Evolutionary conservation across 73 alveolate genomes (phyloP), one percentile per base, ranked within the genome.

Genomic region (Uronychia setigera): DNA sequence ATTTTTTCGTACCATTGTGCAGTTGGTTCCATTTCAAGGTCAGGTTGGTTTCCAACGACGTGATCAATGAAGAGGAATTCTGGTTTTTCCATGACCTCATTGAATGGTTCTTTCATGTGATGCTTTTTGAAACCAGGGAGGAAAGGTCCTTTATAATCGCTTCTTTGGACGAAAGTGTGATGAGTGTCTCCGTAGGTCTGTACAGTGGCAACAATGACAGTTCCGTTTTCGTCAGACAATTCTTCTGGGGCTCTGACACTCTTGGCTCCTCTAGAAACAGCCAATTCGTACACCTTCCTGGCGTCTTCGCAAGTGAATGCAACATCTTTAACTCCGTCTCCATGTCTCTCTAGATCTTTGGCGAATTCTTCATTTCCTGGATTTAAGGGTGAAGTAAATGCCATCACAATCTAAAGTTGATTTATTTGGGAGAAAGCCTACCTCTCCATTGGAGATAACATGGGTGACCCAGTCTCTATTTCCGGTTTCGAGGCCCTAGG

Each of bases 311-410:
- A 97, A 60, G 46, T 19, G 83, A 95, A 95, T 25, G 98, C 97
- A 33, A 95, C 96, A 89, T 95, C 99, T 81, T 87, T 91, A 31
- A 95, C 99, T 82, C 99, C 99, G 67, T 95, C 99, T 9, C 98
- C 96, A 80, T 95, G 99, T 31, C 29, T 60, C 46, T 90, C 80
- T 31, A 94, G 76, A 35, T 95, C 95, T 29, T 80, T 35, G 31
- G 91, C 60, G 89, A 95, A 94, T 35, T 86, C 93, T 27, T 80
- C 91, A 76, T 94, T 91, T 25, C 91, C 93, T 59, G 95, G 95
- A 14, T 87, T 76, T 26, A 92, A 80, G 26, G 97, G 95, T 60
- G 97, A 84, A 29, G 96, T 91, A 88, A 95, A 94, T 33, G 92
- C 97, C 26, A 93, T 59, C 78, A 85, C 78, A 19, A 92, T 93